These are phyloP conservation scores for Cercophora scortea DNA, from an alignment of 495 filamentous ascomycete species.

Conservation along the genomic window DNA sequence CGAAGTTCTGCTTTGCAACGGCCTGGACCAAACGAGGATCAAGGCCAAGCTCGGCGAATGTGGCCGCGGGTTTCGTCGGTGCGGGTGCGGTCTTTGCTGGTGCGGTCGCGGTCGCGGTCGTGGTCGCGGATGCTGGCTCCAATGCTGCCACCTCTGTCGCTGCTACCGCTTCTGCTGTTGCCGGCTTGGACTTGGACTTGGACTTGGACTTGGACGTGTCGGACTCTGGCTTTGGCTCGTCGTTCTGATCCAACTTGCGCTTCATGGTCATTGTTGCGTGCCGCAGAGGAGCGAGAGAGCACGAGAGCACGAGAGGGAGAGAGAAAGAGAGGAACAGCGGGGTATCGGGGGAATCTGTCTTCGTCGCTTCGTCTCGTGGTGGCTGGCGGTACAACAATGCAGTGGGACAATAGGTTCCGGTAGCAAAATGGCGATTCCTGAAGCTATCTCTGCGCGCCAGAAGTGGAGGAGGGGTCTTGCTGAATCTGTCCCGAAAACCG, in stretches of 20 bases:
- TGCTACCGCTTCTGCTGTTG: not conserved
- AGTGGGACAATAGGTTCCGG: no score
- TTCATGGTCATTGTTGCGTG: slow-evolving; percentile 31
- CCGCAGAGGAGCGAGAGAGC: no score
- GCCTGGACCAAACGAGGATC: slow-evolving; percentile 82
- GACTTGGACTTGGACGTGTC: not conserved
- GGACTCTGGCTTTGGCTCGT: slow-evolving; percentile 15
- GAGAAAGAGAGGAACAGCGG: no score
- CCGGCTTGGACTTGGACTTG: not conserved
- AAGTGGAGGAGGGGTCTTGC: slow-evolving; percentile 5
- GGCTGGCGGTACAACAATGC: no score
- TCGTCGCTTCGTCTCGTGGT: no score
- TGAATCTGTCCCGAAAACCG: no score
- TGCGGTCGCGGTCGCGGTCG: not conserved
- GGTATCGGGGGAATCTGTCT: no score
- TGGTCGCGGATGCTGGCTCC: slow-evolving; percentile 11
- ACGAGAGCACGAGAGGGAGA: no score
- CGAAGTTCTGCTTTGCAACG: slow-evolving; percentile 74
- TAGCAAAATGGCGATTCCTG: not conserved
- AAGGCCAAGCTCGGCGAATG: slow-evolving; percentile 56
- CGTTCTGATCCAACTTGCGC: slow-evolving; percentile 46
- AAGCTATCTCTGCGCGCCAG: not conserved
- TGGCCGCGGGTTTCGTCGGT: slow-evolving; percentile 3
- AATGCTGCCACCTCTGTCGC: slow-evolving; percentile 4
- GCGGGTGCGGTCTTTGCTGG: not conserved